A percentile compares a stretch with the other conserved stretches of the same genome.
These are phyloP conservation scores for Monilinia fructicola DNA, from an alignment of 2,329 filamentous ascomycete genomes.

Conservation along the genomic window DNA sequence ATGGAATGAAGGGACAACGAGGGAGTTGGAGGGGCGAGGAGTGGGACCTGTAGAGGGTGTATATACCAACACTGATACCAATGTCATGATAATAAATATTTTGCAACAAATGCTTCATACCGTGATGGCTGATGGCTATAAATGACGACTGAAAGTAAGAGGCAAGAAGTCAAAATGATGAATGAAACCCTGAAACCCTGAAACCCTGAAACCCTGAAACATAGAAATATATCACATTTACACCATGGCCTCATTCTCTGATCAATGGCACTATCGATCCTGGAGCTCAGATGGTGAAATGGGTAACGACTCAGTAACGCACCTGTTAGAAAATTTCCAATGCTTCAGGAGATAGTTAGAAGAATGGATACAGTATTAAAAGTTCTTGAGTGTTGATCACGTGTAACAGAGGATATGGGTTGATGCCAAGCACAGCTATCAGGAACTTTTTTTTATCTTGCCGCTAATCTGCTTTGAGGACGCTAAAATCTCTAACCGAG, in stretches of 20 bases:
- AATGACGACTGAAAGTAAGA: neutral
- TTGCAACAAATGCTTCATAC: neutral
- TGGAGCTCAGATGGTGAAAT: neutral
- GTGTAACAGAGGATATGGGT: neutral
- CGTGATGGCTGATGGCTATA: too few relatives aligned
- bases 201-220: neutral
- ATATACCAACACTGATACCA: conserved; percentile 19
- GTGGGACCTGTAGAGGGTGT: neutral
- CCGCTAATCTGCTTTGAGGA: neutral
- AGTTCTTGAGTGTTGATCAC: neutral
- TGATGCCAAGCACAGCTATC: neutral
- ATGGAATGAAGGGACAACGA: neutral
- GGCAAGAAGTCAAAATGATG: neutral
- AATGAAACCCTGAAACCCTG: neutral
- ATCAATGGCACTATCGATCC: neutral
- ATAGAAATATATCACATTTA: neutral
- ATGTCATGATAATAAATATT: conserved; percentile 20
- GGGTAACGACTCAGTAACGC: too few relatives aligned
- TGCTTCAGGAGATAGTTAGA: neutral
- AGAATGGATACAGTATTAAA: too few relatives aligned
- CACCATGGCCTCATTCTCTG: too few relatives aligned
- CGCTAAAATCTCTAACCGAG: conserved; percentile 16
- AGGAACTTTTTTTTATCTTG: neutral
- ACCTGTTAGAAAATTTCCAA: neutral
- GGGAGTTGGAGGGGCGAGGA: conserved; percentile 1